These are phyloP conservation scores for Podospora sp. DNA, from an alignment of 495 filamentous ascomycete species.

Conservation along the genomic window DNA sequence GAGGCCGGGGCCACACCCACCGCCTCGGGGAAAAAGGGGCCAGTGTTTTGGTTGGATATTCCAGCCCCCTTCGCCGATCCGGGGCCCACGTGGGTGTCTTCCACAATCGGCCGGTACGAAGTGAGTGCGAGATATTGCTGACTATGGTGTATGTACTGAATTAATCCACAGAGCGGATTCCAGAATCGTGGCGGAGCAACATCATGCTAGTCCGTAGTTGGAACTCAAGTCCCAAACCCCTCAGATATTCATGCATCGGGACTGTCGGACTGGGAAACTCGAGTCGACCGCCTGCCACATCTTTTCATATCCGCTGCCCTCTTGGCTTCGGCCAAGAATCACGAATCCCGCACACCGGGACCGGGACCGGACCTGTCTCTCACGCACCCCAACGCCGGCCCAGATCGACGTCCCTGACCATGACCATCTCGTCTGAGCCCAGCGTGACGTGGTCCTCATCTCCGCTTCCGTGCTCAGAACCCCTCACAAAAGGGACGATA, in stretches of 20 bases:
- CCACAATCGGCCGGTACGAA: neutral
- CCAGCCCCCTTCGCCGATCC: neutral
- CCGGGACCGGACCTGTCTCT: neutral
- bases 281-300: neutral
- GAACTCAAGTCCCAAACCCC: neutral
- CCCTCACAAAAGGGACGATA: constrained; percentile 47
- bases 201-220: constrained; percentile 1
- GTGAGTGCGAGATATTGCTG: constrained; percentile 2
- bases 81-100: constrained; percentile 1
- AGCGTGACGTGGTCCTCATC: constrained; percentile 26
- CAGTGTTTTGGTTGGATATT: neutral
- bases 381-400: constrained; percentile 32
- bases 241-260: neutral
- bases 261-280: neutral
- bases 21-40: neutral
- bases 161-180: neutral
- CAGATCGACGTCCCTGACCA: constrained; percentile 40
- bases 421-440: constrained; percentile 30
- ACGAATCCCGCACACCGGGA: neutral
- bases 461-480: constrained; percentile 13
- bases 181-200: constrained; percentile 8
- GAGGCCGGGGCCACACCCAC: neutral
- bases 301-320: neutral
- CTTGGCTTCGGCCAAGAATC: neutral
- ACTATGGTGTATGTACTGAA: neutral